Evolutionary conservation across 305 asterid genomes (phyloP), one percentile per base, ranked within the genome.

Genomic region (Vinca major): DNA sequence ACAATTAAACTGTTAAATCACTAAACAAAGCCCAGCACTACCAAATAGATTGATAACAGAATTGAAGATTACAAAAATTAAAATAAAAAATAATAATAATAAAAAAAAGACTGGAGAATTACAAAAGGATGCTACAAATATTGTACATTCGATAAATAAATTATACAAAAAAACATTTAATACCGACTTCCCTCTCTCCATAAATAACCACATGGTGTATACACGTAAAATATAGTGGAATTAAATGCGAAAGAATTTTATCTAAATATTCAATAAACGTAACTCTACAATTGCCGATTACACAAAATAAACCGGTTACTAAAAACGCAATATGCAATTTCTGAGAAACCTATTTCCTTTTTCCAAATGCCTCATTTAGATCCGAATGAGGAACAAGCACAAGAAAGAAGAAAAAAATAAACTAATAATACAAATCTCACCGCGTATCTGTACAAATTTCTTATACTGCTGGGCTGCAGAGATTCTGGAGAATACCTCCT

Each of bases 261-360:
- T 70, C 82, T 80, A 55, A 44, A 19, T 55, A 79, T 82, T 73
- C 62, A 64, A 68, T 64, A 66, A 74, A 67, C 56, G 17, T 60
- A 75, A 76, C 90, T 84, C 95, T 88, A 86, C 91, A 82, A 82
- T 88, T 79, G 62, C 92, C 88, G 83, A 85, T 82, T 80, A 80
- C 82, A 84, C 79, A 82, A 82, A 86, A 78, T 73, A 77, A 79
- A 81, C 76, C 76, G 80, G 85, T 77, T 74, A 78, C 88, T 75
- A 78, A 79, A 78, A 79, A 74, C 72, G 73, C 71, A 71, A 78
- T 73, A 74, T 76, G 74, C 77, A 76, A 72, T 80, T 72, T 72
- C 77, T 74, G 62, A 78, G 65, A 75, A 72, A 71, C 67, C 71
- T 44, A 16, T 10, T 41, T 57, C 37, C 73, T 26, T 48, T 49